Conservation (phyloP, 2,329 filamentous ascomycete species). For the Ambrosiella xylebori region DNA sequence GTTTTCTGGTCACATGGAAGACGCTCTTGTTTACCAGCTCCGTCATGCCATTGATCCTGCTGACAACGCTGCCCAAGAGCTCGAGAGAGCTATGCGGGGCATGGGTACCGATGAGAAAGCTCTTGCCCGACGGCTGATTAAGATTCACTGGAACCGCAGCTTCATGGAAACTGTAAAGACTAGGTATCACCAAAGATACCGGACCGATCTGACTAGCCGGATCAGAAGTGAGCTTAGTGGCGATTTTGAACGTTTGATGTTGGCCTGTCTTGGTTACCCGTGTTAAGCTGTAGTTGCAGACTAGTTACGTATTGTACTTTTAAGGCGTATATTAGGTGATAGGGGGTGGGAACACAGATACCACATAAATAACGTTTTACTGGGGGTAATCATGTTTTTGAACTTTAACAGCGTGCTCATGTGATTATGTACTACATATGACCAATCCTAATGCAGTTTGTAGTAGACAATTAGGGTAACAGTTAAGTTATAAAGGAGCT, state of each 20-base stretch:
- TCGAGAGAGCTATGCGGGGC: constrained; percentile 82
- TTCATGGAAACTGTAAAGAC: constrained; percentile 62
- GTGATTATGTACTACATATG: no score
- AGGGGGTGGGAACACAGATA: neutral
- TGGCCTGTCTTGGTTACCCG: constrained; percentile 43
- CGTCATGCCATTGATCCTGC: constrained; percentile 61
- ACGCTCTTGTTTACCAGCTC: constrained; percentile 67
- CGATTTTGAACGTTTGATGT: constrained; percentile 60
- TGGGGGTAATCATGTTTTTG: neutral
- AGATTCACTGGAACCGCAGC: constrained; percentile 65
- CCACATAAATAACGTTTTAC: neutral
- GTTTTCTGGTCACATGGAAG: constrained; percentile 85
- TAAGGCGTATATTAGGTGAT: neutral
- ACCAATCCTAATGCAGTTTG: no score
- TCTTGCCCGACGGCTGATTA: constrained; percentile 59
- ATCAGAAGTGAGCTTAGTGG: constrained; percentile 74
- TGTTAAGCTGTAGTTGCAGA: constrained; percentile 8
- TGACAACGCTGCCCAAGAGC: constrained; percentile 60
- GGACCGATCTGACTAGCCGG: constrained; percentile 46
- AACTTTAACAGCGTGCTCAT: no score
- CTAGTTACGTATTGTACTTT: neutral
- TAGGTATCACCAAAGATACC: constrained; percentile 58
- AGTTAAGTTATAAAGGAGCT: no score
- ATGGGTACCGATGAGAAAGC: constrained; percentile 72
- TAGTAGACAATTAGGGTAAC: no score